Percentiles rank a stretch among this genome's conserved stretches.
phyloP scores from a whole-genome alignment of 352 stramenopile genomes.

The Globisporangium sylvaticum region DNA sequence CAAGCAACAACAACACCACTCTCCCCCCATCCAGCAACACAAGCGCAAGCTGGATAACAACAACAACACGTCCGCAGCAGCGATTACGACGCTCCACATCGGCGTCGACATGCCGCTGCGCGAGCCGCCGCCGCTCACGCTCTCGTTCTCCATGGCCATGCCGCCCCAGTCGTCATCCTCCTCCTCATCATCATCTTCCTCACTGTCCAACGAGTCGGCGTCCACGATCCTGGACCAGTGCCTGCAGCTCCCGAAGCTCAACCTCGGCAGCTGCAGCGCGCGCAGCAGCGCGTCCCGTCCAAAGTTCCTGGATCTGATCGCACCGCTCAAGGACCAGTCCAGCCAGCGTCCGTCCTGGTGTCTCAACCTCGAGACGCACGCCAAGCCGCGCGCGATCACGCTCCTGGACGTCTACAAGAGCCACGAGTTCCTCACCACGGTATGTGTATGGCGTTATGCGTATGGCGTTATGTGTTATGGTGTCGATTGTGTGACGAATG shows the following conservation, averaged over 20 bases:
- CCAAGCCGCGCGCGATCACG: slow-evolving; percentile 53
- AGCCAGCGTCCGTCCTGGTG: slow-evolving; percentile 50
- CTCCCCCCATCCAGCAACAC: not conserved
- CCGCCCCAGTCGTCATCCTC: not conserved
- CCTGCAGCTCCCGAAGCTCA: slow-evolving; percentile 62
- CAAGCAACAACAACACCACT: not conserved
- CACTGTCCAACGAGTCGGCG: not conserved
- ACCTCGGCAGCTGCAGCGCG: slow-evolving; percentile 32
- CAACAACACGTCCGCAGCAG: not conserved
- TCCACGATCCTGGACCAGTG: slow-evolving; percentile 38
- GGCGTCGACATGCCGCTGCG: slow-evolving; percentile 20
- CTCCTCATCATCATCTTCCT: not conserved
- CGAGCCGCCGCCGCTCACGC: slow-evolving; percentile 14
- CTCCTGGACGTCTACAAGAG: slow-evolving; percentile 82
- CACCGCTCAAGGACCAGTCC: slow-evolving; percentile 65
- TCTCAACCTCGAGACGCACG: slow-evolving; percentile 18
- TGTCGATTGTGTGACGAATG: not conserved
- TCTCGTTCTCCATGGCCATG: slow-evolving; percentile 9
- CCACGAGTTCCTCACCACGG: slow-evolving; percentile 72
- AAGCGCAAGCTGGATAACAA: slow-evolving; percentile 10
- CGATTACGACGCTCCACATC: slow-evolving; percentile 13
- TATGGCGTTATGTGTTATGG: not conserved
- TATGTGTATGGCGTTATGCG: slow-evolving; percentile 18
- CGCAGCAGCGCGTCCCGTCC: slow-evolving; percentile 36
- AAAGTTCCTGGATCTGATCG: slow-evolving; percentile 67